Evolutionary conservation across 164 flowering plant species (phyloP), one percentile per base, ranked within the genome.

Genomic region (Brasenia schreberi): DNA sequence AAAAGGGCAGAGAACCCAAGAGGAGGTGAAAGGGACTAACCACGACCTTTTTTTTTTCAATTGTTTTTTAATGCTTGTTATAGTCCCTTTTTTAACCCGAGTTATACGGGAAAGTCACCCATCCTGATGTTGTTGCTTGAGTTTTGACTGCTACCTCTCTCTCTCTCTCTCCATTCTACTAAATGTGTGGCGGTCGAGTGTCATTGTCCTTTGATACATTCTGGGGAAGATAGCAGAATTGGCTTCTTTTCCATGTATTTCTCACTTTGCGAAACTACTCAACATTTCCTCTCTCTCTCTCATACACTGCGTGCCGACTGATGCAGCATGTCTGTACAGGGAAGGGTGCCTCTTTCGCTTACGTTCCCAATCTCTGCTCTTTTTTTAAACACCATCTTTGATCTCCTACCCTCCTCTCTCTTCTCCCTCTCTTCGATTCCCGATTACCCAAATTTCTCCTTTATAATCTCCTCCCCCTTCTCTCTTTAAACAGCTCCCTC

Each of bases 161-260:
- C 53, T 49, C 56, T 49, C 56, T 49, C 10, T 49, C 53, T 45
- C 53, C 56, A 2, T 14, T 49, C 16, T 14, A 9, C 56, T 49
- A 45, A 45, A 45, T 3, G 53, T 45, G 53, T 45, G 56, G 56
- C 16, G 56, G 56, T 49, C 56, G 69, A 78, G 80, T 85, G 92
- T 87, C 92, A 78, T 81, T 89, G 82, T 89, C 90, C 71, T 18
- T 82, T 23, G 56, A 86, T 80, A 83, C 82, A 84, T 86, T 81
- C 81, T 77, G 64, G 76, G 72, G 65, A 72, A 66, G 66, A 72
- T 61, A 23, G 63, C 63, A 61, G 63, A 61, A 18, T 61, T 61
- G 63, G 63, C 63, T 61, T 61, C 63, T 61, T 61, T 61, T 23
- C 63, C 19, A 18, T 61, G 19, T 23, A 18, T 58, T 58, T 58